Percentiles rank a stretch among this genome's conserved stretches.
Evolutionary conservation across 1,284 basidiomycete species (phyloP).

Genomic region (Trichosporon coremiiforme): DNA sequence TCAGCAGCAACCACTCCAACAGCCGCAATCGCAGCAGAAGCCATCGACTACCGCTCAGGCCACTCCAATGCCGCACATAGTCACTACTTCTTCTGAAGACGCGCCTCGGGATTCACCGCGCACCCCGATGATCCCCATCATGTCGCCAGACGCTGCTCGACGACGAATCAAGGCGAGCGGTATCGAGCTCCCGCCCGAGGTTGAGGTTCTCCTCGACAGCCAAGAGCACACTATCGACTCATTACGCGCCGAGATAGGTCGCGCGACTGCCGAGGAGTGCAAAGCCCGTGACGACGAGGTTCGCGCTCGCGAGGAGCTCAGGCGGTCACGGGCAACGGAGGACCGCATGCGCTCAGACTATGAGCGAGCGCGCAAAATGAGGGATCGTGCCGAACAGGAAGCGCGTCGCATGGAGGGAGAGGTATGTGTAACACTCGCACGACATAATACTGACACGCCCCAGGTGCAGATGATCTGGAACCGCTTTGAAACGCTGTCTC

Average conservation of each 20-base stretch:
- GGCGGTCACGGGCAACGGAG: constrained; percentile 36
- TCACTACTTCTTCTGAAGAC: constrained; percentile 27
- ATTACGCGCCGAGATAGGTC: constrained; percentile 48
- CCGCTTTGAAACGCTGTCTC: constrained; percentile 32
- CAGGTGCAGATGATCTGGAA: constrained; percentile 30
- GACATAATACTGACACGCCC: background rate
- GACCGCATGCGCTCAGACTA: constrained; percentile 41
- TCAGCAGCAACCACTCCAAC: background rate
- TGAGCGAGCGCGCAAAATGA: constrained; percentile 37
- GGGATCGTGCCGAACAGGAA: constrained; percentile 36
- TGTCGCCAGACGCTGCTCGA: constrained; percentile 21
- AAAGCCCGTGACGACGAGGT: constrained; percentile 46
- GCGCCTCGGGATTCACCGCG: constrained; percentile 3
- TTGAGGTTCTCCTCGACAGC: constrained; percentile 41
- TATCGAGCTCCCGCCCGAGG: constrained; percentile 34
- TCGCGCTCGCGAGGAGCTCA: constrained; percentile 40
- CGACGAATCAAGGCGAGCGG: constrained; percentile 36
- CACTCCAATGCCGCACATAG: constrained; percentile 2
- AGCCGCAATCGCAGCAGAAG: background rate
- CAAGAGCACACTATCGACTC: constrained; percentile 47
- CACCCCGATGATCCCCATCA: constrained; percentile 4
- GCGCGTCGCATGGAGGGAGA: constrained; percentile 44
- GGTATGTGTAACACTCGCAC: constrained; percentile 32
- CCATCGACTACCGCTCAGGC: constrained; percentile 1
- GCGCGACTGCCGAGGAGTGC: constrained; percentile 48